These are phyloP conservation scores for Citrullus mucosospermus DNA, from an alignment of 306 rosid genomes.

Conservation along the genomic window DNA sequence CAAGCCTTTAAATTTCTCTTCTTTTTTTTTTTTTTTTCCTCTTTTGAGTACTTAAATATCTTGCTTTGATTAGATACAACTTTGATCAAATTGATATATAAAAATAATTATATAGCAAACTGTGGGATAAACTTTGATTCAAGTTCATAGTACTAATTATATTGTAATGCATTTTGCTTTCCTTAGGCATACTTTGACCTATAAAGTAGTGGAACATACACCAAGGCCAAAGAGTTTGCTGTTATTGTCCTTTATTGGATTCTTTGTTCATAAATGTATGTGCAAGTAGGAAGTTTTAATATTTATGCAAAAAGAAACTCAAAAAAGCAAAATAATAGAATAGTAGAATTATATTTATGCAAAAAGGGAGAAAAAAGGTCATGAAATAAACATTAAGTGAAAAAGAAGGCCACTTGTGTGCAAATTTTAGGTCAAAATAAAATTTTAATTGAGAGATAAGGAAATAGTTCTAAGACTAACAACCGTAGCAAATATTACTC, in stretches of 20 bases:
- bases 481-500: too few relatives aligned
- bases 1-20: neutral
- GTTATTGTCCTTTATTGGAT: neutral
- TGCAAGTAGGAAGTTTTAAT: neutral
- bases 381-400: too few relatives aligned
- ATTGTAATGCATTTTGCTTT: neutral
- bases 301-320: neutral
- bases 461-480: too few relatives aligned
- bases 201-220: neutral
- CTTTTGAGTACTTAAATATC: neutral
- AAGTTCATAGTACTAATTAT: neutral
- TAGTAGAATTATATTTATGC: too few relatives aligned
- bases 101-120: neutral
- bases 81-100: neutral
- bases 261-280: neutral
- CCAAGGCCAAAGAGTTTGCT: neutral
- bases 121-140: neutral
- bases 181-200: neutral
- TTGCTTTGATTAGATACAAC: neutral
- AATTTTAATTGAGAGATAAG: too few relatives aligned
- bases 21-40: too few relatives aligned
- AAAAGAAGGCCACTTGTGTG: too few relatives aligned
- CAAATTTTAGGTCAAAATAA: too few relatives aligned
- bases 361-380: too few relatives aligned
- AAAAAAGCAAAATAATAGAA: neutral